These are phyloP conservation scores for Saturnispora dispora DNA, from an alignment of 805 yeast species.

Conservation along the genomic window DNA sequence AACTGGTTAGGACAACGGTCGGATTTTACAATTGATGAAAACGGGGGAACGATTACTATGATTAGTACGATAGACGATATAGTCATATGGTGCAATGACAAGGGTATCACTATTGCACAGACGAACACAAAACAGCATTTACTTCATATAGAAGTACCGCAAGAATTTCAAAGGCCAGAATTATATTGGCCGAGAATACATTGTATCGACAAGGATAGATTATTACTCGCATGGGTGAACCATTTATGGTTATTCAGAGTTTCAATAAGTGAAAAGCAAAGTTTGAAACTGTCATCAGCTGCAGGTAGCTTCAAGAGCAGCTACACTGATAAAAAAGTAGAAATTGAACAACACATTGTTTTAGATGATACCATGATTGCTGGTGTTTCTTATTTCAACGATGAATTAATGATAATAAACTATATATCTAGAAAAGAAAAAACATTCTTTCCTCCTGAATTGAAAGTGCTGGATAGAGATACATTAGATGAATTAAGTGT, in stretches of 20 bases:
- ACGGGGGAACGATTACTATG: conserved; percentile 62
- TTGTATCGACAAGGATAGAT: conserved; percentile 52
- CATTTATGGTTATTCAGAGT: conserved; percentile 54
- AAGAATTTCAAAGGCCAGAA: conserved; percentile 55
- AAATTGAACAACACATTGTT: conserved; percentile 39
- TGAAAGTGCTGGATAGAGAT: conserved; percentile 54
- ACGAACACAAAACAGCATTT: conserved; percentile 41
- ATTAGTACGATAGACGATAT: conserved; percentile 56
- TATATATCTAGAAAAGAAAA: conserved; percentile 31
- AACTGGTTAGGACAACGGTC: conserved; percentile 83
- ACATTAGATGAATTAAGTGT: conserved; percentile 68
- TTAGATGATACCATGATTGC: conserved; percentile 50
- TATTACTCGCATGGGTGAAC: conserved; percentile 77
- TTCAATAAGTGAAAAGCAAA: conserved; percentile 2
- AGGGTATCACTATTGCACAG: conserved; percentile 66
- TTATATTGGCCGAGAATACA: conserved; percentile 75
- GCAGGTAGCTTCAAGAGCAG: conserved; percentile 42
- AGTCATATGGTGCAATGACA: conserved; percentile 75
- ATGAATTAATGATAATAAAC: conserved; percentile 52
- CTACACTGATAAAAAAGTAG: conserved; percentile 32
- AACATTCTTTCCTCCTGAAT: conserved; percentile 49
- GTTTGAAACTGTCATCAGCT: conserved; percentile 36
- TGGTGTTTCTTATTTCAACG: conserved; percentile 70
- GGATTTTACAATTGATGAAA: conserved; percentile 55
- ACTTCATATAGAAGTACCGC: conserved; percentile 47